Evolutionary conservation across 2,329 filamentous ascomycete genomes (phyloP), one percentile per base, ranked within the genome.

Genomic region (Zasmidium angulare): DNA sequence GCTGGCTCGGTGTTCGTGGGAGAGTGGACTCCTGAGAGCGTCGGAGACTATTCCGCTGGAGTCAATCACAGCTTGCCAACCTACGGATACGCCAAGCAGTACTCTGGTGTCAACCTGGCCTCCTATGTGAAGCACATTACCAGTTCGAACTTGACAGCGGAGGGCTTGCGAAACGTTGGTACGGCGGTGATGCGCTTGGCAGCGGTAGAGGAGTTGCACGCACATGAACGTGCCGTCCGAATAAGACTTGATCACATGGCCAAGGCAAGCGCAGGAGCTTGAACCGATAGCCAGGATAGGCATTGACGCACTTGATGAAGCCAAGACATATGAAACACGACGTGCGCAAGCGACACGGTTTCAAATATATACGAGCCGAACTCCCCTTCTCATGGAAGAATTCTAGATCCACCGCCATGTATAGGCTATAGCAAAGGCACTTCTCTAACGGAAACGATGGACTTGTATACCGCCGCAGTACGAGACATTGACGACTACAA

Each of bases 111-210:
- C 72, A 99, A 96, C 76, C 84, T 99, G 4, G 91, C 86, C 29
- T 98, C 93, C 1, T 99, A 97, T 78, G 85, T 96, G 75, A 99
- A 99, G 81, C 92, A 98, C 81, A 97, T 99, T 71, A 99, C 95
- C 40, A 95, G 90, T 78, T 91, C 92, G 0, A 90, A 96, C 75
- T 82, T 99, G 62, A 96, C 91, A 1, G 85, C 87, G 19, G 84
- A 96, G 69, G 95, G 95, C 21, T 80, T 99, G 63, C 84, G 84
- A 68, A 95, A 96, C 69, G 89, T 99, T 1, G 91, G 93, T 31
- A 80, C 82, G 55, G 92, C 95, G 3, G 95, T 99, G 54, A 97
- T 98, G 91, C 89, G 93, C 76, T 82, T 99, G 50, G 95, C 95
- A 22, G 90, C 90, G 71, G 93, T 98, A 1, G 95, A 99, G 76